Evolutionary conservation across 2,329 filamentous ascomycete genomes (phyloP).

Genomic region (Torrubiella hemipterigena): DNA sequence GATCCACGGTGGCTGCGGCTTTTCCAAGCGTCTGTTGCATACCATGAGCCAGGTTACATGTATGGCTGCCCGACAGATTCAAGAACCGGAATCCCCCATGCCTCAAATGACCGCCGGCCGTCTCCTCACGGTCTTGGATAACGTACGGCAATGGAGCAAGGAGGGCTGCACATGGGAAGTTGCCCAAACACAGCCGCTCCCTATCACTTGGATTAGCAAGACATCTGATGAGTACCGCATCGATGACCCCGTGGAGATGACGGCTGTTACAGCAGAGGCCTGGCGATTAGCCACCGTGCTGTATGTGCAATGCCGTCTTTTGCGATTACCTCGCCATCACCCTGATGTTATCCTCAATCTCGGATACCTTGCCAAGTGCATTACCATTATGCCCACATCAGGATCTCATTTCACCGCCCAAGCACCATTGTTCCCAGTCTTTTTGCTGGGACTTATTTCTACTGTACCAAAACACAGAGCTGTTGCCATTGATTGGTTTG

Average conservation of each 20-base stretch:
- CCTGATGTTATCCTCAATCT: slow-evolving; percentile 19
- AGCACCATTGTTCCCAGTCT: slow-evolving; percentile 27
- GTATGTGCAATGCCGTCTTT: slow-evolving; percentile 25
- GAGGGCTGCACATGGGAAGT: slow-evolving; percentile 15
- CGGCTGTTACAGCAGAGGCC: slow-evolving; percentile 26
- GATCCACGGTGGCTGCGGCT: slow-evolving; percentile 28
- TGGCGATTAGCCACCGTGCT: slow-evolving; percentile 27
- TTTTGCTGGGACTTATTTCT: slow-evolving; percentile 25
- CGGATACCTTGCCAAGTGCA: slow-evolving; percentile 21
- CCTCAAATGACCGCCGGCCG: slow-evolving; percentile 18
- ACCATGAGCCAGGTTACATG: slow-evolving; percentile 25
- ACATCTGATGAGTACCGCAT: slow-evolving; percentile 13
- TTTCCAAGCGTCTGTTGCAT: slow-evolving; percentile 26
- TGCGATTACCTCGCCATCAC: slow-evolving; percentile 25
- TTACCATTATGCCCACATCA: slow-evolving; percentile 27
- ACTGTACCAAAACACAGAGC: slow-evolving; percentile 14
- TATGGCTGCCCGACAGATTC: slow-evolving; percentile 19
- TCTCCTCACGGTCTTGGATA: slow-evolving; percentile 14
- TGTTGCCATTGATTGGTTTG: slow-evolving; percentile 22
- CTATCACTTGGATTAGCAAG: slow-evolving; percentile 18
- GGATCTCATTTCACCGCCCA: slow-evolving; percentile 27
- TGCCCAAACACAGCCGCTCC: slow-evolving; percentile 6
- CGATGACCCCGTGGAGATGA: slow-evolving; percentile 20
- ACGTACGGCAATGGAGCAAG: slow-evolving; percentile 23
- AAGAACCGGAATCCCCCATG: slow-evolving; percentile 18